phyloP scores from a whole-genome alignment of 1,284 basidiomycete species.

The Leccinum subrobustum region DNA sequence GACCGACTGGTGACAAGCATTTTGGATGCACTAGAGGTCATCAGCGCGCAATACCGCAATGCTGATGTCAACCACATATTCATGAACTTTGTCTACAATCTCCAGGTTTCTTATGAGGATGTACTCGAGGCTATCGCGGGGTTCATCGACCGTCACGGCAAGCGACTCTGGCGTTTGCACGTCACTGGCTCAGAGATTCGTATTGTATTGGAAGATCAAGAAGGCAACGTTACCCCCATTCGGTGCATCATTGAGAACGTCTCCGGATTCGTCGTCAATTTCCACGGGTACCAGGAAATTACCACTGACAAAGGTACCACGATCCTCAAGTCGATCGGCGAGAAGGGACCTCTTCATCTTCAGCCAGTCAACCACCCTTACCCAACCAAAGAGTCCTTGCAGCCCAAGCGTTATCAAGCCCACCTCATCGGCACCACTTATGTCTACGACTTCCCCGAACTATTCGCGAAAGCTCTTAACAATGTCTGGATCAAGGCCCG shows the following conservation, averaged over 20 bases:
- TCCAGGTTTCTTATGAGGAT: slow-evolving; percentile 93
- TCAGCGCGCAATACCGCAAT: slow-evolving; percentile 82
- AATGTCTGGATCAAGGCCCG: slow-evolving; percentile 90
- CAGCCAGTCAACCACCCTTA: no score
- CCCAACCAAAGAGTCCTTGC: no score
- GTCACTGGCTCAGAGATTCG: slow-evolving; percentile 98
- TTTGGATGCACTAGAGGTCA: slow-evolving; percentile 93
- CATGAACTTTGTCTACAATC: slow-evolving; percentile 98
- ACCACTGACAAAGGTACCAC: slow-evolving; percentile 92
- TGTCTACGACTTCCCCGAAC: no score
- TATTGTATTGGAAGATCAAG: slow-evolving; percentile 89
- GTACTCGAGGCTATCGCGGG: slow-evolving; percentile 94
- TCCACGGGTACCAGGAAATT: slow-evolving; percentile 98
- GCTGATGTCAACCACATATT: slow-evolving; percentile 96
- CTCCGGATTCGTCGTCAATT: slow-evolving; percentile 98
- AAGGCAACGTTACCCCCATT: slow-evolving; percentile 92
- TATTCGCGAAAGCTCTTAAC: slow-evolving; percentile 52
- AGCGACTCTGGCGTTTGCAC: slow-evolving; percentile 96
- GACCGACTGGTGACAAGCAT: slow-evolving; percentile 95
- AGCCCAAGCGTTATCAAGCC: no score
- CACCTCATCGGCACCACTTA: no score
- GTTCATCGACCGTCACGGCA: slow-evolving; percentile 98
- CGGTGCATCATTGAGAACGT: slow-evolving; percentile 99
- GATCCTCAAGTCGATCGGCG: slow-evolving; percentile 95
- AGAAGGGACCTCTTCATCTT: no score